phyloP scores from a whole-genome alignment of 768 basidiomycete genomes.

The Mycena venus region DNA sequence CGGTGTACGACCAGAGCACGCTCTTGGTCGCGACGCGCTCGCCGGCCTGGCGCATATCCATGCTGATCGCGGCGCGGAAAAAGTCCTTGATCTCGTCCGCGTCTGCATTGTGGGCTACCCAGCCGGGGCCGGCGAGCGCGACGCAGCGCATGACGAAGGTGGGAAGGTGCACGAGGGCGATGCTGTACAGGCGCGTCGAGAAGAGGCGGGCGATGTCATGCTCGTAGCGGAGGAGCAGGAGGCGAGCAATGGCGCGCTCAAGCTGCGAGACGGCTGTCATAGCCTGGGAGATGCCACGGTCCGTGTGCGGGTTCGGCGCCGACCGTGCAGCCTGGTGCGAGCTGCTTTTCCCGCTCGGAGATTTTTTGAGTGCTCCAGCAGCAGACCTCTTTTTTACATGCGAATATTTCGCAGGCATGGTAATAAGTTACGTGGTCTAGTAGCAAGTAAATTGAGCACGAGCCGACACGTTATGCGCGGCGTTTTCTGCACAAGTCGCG shows the following conservation, averaged over 20 bases:
- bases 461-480: conserved; percentile 19
- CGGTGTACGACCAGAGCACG: conserved; percentile 85
- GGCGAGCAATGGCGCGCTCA: conserved; percentile 76
- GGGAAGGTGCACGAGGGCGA: conserved; percentile 76
- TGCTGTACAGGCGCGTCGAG: conserved; percentile 75
- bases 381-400: conserved; percentile 78
- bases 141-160: conserved; percentile 77
- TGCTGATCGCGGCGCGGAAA: conserved; percentile 75
- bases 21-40: conserved; percentile 86
- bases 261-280: conserved; percentile 74
- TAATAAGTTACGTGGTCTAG: not conserved
- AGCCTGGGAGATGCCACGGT: conserved; percentile 68
- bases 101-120: conserved; percentile 77
- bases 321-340: conserved; percentile 45
- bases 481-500: not conserved
- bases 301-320: conserved; percentile 60
- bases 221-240: conserved; percentile 78
- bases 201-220: conserved; percentile 83
- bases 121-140: conserved; percentile 72
- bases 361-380: conserved; percentile 62
- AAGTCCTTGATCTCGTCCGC: conserved; percentile 82
- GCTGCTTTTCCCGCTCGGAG: conserved; percentile 29
- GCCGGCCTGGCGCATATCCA: conserved; percentile 85
- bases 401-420: conserved; percentile 81
- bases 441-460: not conserved